Percentiles rank a stretch among this genome's conserved stretches.
Evolutionary conservation across 257 asterid species (phyloP).

Genomic region (Coffea canephora): DNA sequence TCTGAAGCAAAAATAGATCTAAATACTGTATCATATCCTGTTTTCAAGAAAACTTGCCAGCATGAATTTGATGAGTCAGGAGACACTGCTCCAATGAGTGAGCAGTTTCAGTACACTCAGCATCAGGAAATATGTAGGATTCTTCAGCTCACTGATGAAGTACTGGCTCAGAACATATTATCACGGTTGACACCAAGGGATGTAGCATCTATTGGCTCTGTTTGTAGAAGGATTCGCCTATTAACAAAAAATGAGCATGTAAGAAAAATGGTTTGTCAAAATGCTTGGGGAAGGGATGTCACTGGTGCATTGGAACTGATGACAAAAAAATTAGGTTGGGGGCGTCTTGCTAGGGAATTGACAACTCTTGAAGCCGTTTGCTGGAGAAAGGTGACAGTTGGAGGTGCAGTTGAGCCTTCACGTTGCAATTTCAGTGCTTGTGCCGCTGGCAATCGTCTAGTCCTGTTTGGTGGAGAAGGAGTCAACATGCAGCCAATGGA

Average conservation of each 20-base stretch:
- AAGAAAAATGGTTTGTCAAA: conserved; percentile 84
- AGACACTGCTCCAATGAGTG: conserved; percentile 38
- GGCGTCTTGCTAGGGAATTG: conserved; percentile 83
- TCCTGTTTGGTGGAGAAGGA: conserved; percentile 90
- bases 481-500: conserved; percentile 96
- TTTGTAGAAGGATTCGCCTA: conserved; percentile 71
- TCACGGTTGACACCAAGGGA: conserved; percentile 83
- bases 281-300: conserved; percentile 92
- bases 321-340: conserved; percentile 83
- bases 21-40: conserved; percentile 72
- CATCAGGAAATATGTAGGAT: conserved; percentile 51
- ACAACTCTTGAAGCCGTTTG: conserved; percentile 86
- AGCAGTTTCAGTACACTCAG: conserved; percentile 30
- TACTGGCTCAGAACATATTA: conserved; percentile 75
- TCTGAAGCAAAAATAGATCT: conserved; percentile 72
- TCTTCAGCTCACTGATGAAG: conserved; percentile 86
- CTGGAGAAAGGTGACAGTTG: conserved; percentile 77
- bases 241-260: conserved; percentile 76
- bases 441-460: conserved; percentile 81
- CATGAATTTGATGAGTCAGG: conserved; percentile 32
- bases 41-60: conserved; percentile 61
- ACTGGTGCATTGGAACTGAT: conserved; percentile 73
- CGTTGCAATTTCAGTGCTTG: conserved; percentile 92
- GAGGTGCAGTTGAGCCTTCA: conserved; percentile 84
- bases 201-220: conserved; percentile 88